Percentiles rank a stretch among this genome's conserved stretches.
Conservation (phyloP, 805 yeast species). For the Kregervanrija fluxuum region DNA sequence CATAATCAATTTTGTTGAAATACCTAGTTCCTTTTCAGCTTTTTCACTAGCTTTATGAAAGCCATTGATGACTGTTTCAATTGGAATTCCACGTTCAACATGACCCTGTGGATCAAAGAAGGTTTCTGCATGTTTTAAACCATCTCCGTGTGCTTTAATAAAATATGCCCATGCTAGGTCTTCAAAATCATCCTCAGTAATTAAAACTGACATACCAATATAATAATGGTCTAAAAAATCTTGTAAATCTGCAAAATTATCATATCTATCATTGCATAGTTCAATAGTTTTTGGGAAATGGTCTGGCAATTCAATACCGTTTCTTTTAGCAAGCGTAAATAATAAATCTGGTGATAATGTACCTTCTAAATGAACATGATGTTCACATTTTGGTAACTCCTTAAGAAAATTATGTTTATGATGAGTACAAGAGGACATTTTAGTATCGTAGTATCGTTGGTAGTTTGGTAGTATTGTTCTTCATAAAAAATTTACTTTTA, state of each 20-base stretch:
- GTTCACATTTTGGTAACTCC: conserved; percentile 82
- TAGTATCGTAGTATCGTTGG: too few relatives aligned
- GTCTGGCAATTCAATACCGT: conserved; percentile 52
- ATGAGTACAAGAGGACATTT: not conserved
- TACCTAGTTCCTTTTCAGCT: conserved; percentile 53
- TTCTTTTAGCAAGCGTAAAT: conserved; percentile 62
- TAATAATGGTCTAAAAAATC: conserved; percentile 76
- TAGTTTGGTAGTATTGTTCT: too few relatives aligned
- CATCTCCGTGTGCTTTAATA: conserved; percentile 48
- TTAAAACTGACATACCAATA: conserved; percentile 72
- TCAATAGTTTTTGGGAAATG: conserved; percentile 54
- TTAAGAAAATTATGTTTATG: conserved; percentile 43
- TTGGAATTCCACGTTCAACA: conserved; percentile 53
- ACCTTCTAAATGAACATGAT: conserved; percentile 80
- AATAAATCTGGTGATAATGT: conserved; percentile 71
- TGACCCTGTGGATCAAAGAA: conserved; percentile 87
- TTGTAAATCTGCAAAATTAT: conserved; percentile 58
- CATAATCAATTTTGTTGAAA: conserved; percentile 70
- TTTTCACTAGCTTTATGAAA: conserved; percentile 59
- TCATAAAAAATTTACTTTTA: too few relatives aligned
- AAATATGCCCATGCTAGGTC: conserved; percentile 75
- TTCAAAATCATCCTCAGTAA: conserved; percentile 63
- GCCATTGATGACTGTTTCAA: conserved; percentile 58
- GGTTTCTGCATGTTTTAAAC: conserved; percentile 63
- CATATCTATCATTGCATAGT: conserved; percentile 52